Conservation (phyloP, 2,329 filamentous ascomycete species). For the Aspergillus calidoustus region DNA sequence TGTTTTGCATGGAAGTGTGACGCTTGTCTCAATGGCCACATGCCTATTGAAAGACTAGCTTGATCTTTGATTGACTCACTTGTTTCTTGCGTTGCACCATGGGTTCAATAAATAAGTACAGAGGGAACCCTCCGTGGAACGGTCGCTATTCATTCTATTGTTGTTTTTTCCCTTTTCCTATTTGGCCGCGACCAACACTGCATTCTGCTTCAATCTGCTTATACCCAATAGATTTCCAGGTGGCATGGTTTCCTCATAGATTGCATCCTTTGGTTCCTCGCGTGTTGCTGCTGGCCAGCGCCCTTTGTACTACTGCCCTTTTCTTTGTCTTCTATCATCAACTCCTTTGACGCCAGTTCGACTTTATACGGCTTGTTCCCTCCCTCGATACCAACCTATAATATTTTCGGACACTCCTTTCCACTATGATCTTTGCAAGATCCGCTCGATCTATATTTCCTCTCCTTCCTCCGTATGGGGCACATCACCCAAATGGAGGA, state of each 20-base stretch:
- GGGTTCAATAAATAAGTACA: constrained; percentile 14
- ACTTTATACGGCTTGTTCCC: not conserved
- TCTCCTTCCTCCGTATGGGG: constrained; percentile 46
- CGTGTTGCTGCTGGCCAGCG: constrained; percentile 27
- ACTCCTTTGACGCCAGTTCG: constrained; percentile 1
- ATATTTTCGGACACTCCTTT: not conserved
- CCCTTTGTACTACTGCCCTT: constrained; percentile 3
- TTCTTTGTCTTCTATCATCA: constrained; percentile 1
- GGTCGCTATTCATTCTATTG: constrained; percentile 12
- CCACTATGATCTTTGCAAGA: constrained; percentile 39
- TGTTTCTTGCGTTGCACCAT: constrained; percentile 8
- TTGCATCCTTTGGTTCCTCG: constrained; percentile 6
- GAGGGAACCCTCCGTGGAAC: not conserved
- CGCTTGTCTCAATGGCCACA: constrained; percentile 8
- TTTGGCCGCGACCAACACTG: not conserved
- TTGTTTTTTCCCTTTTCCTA: constrained; percentile 27
- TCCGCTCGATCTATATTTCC: constrained; percentile 41
- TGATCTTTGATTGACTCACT: constrained; percentile 13
- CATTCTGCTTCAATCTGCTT: constrained; percentile 22
- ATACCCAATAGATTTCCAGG: constrained; percentile 24
- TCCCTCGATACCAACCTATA: not conserved
- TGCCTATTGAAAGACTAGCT: constrained; percentile 14
- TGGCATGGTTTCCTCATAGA: constrained; percentile 23
- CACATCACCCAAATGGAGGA: constrained; percentile 54
- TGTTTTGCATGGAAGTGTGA: constrained; percentile 1